A percentile compares a stretch with the other conserved stretches of the same genome.
Conservation (phyloP, 2,329 filamentous ascomycete genomes). For the Fulvia fulva region DNA sequence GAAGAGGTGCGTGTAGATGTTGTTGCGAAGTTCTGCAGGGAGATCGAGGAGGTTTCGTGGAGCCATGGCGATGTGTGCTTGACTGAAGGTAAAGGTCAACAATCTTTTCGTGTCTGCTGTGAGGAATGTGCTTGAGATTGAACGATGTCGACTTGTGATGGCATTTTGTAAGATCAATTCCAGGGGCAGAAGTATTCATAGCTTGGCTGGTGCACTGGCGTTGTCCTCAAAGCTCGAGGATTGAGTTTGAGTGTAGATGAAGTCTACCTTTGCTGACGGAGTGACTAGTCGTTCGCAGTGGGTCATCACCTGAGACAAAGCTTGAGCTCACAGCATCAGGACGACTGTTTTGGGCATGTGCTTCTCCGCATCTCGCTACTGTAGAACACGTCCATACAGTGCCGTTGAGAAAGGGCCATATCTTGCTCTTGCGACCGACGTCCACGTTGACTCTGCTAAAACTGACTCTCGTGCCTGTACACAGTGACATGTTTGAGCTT, state of each 20-base stretch:
- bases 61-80: not conserved
- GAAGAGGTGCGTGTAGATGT: constrained; percentile 17
- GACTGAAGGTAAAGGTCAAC: not conserved
- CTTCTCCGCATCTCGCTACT: not conserved
- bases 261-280: not conserved
- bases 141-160: not conserved
- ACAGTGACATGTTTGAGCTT: too few relatives aligned
- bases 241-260: not conserved
- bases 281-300: not conserved
- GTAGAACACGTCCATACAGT: too few relatives aligned
- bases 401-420: too few relatives aligned
- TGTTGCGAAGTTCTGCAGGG: constrained; percentile 15
- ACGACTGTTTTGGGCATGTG: not conserved
- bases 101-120: not conserved
- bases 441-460: too few relatives aligned
- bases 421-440: too few relatives aligned
- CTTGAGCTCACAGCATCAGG: not conserved
- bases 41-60: constrained; percentile 12
- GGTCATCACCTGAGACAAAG: not conserved
- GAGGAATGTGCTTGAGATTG: not conserved
- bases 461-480: too few relatives aligned
- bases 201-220: not conserved
- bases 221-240: not conserved
- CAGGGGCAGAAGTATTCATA: not conserved
- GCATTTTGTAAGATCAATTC: not conserved